Evolutionary conservation across 2,329 filamentous ascomycete species (phyloP), one percentile per base, ranked within the genome.

Genomic region (Xylariaceae sp.): DNA sequence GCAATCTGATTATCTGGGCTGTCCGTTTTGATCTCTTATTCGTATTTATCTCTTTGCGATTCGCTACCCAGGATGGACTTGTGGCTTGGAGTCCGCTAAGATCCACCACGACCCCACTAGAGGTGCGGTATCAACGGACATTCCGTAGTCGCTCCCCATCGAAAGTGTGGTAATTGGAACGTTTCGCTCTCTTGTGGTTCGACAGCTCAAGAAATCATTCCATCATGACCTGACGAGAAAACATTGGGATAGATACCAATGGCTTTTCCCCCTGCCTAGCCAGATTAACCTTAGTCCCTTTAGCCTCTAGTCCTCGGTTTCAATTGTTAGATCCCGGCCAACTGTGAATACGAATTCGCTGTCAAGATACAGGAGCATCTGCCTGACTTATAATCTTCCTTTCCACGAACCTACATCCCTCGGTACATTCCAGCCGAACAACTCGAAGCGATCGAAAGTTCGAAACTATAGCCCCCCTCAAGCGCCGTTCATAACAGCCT

Each of bases 201-300:
- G 51, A 55, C 50, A 40, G 39, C 44, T 50, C 50, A 50, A 55
- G 48, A 40, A 39, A 53, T 58, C 53, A 53, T 54, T 46, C 55
- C 54, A 58, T 54, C 47, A 58, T 58, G 55, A 58, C 28, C 52
- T 56, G 55, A 57, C 50, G 42, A 26, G 19, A 12, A 6, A 24
- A 6, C 7, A 24, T 11, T 24, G 21, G 21, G 17, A 33, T 37
- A 16, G 32, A 36, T 16, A 23, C 26, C 13, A 9, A 9, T 36
- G 15, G 14, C 23, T 34, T 40, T 34, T 17, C 31, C 13, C 38
- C 27, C 18, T 27, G 40, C 36, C 26, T 33, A 38, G 38, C 34
- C 36, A 37, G 32, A 7, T 21, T 40, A 24, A 18, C 15, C 8
- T 24, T 12, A 34, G n/a, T n/a, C n/a, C n/a, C n/a, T n/a, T n/a